Base-by-base conservation (phyloP, 495 filamentous ascomycete species). In the Peziza echinospora region DNA sequence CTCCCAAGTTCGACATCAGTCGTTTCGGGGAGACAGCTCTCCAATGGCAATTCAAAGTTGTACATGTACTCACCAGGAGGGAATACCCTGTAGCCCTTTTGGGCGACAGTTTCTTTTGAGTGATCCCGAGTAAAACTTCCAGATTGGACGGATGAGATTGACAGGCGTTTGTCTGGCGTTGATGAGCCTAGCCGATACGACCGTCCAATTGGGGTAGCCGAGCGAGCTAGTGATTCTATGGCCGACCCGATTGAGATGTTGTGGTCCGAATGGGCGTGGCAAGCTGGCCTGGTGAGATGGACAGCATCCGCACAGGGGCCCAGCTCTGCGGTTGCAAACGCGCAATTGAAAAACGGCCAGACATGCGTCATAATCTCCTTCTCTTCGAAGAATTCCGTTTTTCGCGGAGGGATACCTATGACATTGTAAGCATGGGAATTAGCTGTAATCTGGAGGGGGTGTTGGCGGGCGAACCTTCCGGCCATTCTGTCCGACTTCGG, bases 21-120 rank as follows among this genome's bases (percentile, higher is more conserved):
- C 0, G 86, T 92, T 62, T 97, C 89, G 5, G 91, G 82, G 40
- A 92, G 70, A 46, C 80, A 81, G 51, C 84, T 84, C 57, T 97
- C 89, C 47, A 97, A 76, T 9, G 87, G 85, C 26, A 96, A 71
- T 60, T 97, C 89, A 50, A 97, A 97, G 45, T 80, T 78, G 64
- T 97, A 97, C 34, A 87, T 70, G 63, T 96, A 97, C 45, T 82
- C 82, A 43, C 89, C 89, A 6, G 89, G 83, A 6, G 73, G 72
- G 59, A 97, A 97, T 22, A 81, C 68, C 57, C 87, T 78, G 64
- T 87, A 93, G 25, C 86, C 86, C 54, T 84, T 89, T 48, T 82
- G 81, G 41, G 82, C 77, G 11, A 81, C 73, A n/a, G 71, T 64
- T 46, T 53, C 46, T 16, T 37, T 49, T 0, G 71, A 63, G 17